Evolutionary conservation across 2,329 filamentous ascomycete genomes (phyloP), one percentile per base, ranked within the genome.

Genomic region (Epichloe baconii): DNA sequence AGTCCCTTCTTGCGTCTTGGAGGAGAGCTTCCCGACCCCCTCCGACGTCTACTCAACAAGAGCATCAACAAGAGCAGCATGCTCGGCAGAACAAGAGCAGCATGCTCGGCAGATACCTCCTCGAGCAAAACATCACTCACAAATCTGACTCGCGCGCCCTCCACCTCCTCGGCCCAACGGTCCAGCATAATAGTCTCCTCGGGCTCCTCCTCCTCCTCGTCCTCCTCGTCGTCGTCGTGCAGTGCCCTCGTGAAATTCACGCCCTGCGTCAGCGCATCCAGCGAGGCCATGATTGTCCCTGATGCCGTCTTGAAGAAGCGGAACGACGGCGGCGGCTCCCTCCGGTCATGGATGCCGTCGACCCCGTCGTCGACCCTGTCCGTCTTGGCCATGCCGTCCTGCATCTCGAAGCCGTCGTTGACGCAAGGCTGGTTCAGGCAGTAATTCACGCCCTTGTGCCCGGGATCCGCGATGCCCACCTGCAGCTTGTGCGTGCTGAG

Each of bases 351-450:
- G 3, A 21, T 35, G 31, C 10, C 6, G 31, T 38, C 44, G 11
- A 36, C 40, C 31, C 21, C 17, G 8, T 48, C 46, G 11, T 48
- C 46, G 11, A 36, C 40, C 31, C 21, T 17, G 8, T 48, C 46
- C 42, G 37, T 17, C 41, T 52, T 49, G 35, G 31, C 42, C 50
- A 40, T 52, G 38, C 47, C 47, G 12, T 45, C 46, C 44, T 52
- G 50, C 4, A 52, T 31, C 42, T 52, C 37, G 31, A 52, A 37
- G 17, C 46, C 46, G 12, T 52, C 50, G 12, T 45, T 48, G 5
- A 48, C 17, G 15, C 50, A 52, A 6, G 50, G 46, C 46, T 48
- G 46, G n/a, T 52, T 49, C 19, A 52, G n/a, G 17, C 50, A 48
- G 35, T 52, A 52, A 12, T 48, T 52, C 15, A 45, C 45, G 19